phyloP scores from a whole-genome alignment of 768 basidiomycete genomes.

The Amanita brunnescens region DNA sequence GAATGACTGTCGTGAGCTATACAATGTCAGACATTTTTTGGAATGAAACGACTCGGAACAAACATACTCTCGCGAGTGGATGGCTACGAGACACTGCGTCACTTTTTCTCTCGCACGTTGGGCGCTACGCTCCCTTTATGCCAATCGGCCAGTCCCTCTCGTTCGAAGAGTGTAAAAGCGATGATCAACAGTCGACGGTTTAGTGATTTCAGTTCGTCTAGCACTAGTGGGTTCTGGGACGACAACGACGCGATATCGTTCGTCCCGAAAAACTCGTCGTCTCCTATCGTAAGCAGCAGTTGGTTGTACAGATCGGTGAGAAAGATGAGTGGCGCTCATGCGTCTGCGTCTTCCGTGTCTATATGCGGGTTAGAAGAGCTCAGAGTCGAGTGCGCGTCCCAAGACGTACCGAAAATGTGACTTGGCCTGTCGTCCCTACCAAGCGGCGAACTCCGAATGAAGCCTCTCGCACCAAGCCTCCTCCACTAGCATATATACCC shows the following conservation, averaged over 20 bases:
- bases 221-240: slow-evolving; percentile 63
- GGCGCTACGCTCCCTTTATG: slow-evolving; percentile 17
- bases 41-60: not conserved
- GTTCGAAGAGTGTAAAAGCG: slow-evolving; percentile 62
- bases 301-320: slow-evolving; percentile 79
- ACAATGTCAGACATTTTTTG: not conserved
- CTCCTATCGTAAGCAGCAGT: slow-evolving; percentile 82
- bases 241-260: slow-evolving; percentile 16
- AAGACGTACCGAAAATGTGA: slow-evolving; percentile 17
- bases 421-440: slow-evolving; percentile 43
- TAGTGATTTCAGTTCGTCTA: slow-evolving; percentile 75
- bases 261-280: slow-evolving; percentile 88
- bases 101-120: slow-evolving; percentile 51
- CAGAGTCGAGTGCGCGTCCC: not conserved
- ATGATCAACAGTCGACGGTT: slow-evolving; percentile 77
- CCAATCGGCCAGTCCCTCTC: slow-evolving; percentile 28
- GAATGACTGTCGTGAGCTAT: slow-evolving; percentile 78
- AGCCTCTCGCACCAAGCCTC: slow-evolving; percentile 64
- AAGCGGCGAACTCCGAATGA: slow-evolving; percentile 51
- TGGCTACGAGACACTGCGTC: slow-evolving; percentile 68
- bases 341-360: slow-evolving; percentile 36
- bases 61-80: slow-evolving; percentile 85
- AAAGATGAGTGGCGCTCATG: slow-evolving; percentile 69
- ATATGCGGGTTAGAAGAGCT: not conserved
- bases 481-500: slow-evolving; percentile 39